A percentile compares a stretch with the other conserved stretches of the same genome.
Evolutionary conservation across 345 rosid genomes (phyloP).

Genomic region (Populus nigra): DNA sequence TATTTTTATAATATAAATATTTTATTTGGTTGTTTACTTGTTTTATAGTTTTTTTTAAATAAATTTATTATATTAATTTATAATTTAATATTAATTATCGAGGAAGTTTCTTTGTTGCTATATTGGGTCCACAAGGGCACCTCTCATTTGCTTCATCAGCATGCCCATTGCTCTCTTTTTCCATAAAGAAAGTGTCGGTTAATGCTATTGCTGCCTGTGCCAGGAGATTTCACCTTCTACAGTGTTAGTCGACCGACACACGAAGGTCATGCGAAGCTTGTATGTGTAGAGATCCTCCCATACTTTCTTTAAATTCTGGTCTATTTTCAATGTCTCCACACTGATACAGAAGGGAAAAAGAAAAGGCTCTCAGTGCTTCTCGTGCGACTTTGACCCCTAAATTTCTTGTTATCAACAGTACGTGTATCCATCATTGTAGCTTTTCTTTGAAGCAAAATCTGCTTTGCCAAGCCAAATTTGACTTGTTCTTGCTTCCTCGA

Average conservation of each 20-base stretch:
- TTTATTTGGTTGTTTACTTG: accelerated
- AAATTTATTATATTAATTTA: too few species aligned
- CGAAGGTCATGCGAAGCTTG: slow-evolving; percentile 29
- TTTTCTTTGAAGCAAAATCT: neutral
- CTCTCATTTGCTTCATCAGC: neutral
- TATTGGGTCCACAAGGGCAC: neutral
- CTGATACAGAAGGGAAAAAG: neutral
- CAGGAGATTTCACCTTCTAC: slow-evolving; percentile 18
- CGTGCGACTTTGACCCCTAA: slow-evolving; percentile 24
- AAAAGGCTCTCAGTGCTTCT: slow-evolving; percentile 18
- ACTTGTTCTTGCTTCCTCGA: neutral
- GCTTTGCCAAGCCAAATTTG: neutral
- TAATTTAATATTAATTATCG: too few species aligned
- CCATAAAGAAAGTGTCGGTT: neutral
- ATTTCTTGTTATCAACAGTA: neutral
- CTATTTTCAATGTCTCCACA: slow-evolving; percentile 8
- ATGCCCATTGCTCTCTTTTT: neutral
- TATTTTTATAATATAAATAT: too few species aligned
- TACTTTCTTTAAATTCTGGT: neutral
- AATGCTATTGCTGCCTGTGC: slow-evolving; percentile 2
- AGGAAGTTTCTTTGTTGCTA: neutral
- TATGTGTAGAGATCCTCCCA: neutral
- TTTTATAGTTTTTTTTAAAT: too few species aligned
- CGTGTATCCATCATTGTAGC: neutral
- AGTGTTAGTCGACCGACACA: slow-evolving; percentile 17